Conservation (phyloP, 106 monocot species). For the Dioscorea dumetorum region DNA sequence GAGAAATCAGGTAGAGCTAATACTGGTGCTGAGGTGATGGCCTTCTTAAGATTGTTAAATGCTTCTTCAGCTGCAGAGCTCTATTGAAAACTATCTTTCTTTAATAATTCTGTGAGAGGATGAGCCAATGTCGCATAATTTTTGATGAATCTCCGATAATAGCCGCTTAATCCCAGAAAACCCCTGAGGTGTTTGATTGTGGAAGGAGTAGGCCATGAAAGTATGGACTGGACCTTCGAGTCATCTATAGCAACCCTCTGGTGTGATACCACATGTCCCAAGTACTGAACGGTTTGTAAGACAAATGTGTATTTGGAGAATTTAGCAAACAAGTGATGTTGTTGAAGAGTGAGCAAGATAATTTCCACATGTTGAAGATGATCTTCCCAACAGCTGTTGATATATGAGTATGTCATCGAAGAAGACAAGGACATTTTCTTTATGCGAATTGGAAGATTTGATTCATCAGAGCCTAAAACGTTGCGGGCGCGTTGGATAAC, state of each 20-base stretch:
- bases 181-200: neutral
- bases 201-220: neutral
- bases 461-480: too few species aligned
- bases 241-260: neutral
- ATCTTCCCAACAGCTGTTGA: neutral
- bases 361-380: neutral
- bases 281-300: too few species aligned
- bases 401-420: conserved; percentile 1
- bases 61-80: neutral
- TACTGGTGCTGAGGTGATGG: neutral
- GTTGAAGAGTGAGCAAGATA: neutral
- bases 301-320: neutral
- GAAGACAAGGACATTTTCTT: neutral
- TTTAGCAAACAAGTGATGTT: neutral
- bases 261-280: neutral
- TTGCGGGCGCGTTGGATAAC: too few species aligned
- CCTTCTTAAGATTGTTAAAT: neutral
- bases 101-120: conserved; percentile 5
- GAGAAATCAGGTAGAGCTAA: conserved; percentile 2
- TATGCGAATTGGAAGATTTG: too few species aligned
- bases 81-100: neutral
- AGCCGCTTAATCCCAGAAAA: conserved; percentile 7
- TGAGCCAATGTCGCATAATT: neutral
- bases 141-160: conserved; percentile 9
- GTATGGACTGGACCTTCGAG: neutral